Evolutionary conservation across 2,329 filamentous ascomycete genomes (phyloP), one percentile per base, ranked within the genome.

Genomic region (Alternaria brassicae): DNA sequence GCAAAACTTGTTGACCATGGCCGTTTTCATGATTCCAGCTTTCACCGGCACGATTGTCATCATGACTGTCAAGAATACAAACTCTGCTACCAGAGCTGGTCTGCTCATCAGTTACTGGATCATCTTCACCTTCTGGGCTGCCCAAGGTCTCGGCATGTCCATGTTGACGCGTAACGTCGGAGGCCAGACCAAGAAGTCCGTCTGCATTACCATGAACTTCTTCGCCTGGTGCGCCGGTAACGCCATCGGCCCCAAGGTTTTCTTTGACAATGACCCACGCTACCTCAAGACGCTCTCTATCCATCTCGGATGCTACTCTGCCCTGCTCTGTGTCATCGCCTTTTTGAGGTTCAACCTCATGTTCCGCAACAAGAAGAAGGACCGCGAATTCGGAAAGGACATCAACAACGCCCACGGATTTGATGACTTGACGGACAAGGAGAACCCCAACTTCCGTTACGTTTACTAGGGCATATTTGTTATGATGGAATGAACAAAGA

Each of bases 61-160:
- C 55, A 89, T 92, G 74, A 89, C 86, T 0, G 83, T 92, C 7
- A 76, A 84, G 21, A 88, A 89, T 65, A 81, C 82, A 6, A 85
- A 81, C 41, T 81, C 82, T 34, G 76, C 83, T 8, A 87, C 86
- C 36, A 84, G 89, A 75, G 83, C 88, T 27, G 90, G 90, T 6
- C 82, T 93, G 0, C 79, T 92, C 13, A 85, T 92, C 69, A 85
- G 83, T 70, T 93, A 92, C 81, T 93, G 92, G 78, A 89, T 92
- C 61, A 89, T 87, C 0, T 82, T 92, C 17, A 91, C 88, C 5
- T 93, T 93, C 83, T 92, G 89, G 89, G 88, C 89, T 0, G 89
- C 89, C 0, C 86, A 90, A 69, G 89, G 87, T 2, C 80, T 91
- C 12, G 81, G 84, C 7, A 83, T 92, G 67, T 88, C 87, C 13